Evolutionary conservation across 331 rosid genomes (phyloP), one percentile per base, ranked within the genome.

Genomic region (Erythrophleum ivorense): DNA sequence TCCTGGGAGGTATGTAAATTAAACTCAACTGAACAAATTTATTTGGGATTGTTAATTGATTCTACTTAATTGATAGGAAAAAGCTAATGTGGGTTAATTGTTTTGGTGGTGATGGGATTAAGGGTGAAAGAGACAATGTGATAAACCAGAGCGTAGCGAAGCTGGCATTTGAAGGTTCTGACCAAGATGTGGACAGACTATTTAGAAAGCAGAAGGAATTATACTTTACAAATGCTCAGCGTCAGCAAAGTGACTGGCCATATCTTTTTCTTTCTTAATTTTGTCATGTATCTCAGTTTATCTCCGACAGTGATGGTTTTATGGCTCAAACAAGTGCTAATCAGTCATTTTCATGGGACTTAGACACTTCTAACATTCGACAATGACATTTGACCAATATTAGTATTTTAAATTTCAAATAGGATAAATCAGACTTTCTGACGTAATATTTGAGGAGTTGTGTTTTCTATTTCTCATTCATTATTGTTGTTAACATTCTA

Each of bases 41-140:
- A 36, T 36, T 2, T 36, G 3, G 40, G 5, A 36, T 36, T 36
- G 29, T 24, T 24, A 24, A 0, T n/a, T n/a, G n/a, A n/a, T 6
- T 7, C 7, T 57, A 19, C 19, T 2, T 29, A 0, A 24, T 3
- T 21, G 11, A 21, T 10, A 21, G 10, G 10, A 58, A 10, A 62
- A 29, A 29, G 38, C 43, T 31, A 18, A 63, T 41, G 14, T 13
- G 46, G 43, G 5, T 62, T 29, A 12, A 62, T 62, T 34, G 21
- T 33, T 33, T 5, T 60, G 34, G 65, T 29, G 38, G 3, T 59
- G 36, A 9, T 60, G 40, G 67, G 40, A 10, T 36, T 73, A 75
- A 48, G 87, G 98, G 98, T 73, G 83, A 40, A 34, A 57, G 45
- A 38, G 92, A 91, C 55, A 95, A 86, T 83, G 82, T 88, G 67